Evolutionary conservation across 441 rosid species (phyloP).

Genomic region (Omphalea diandra): DNA sequence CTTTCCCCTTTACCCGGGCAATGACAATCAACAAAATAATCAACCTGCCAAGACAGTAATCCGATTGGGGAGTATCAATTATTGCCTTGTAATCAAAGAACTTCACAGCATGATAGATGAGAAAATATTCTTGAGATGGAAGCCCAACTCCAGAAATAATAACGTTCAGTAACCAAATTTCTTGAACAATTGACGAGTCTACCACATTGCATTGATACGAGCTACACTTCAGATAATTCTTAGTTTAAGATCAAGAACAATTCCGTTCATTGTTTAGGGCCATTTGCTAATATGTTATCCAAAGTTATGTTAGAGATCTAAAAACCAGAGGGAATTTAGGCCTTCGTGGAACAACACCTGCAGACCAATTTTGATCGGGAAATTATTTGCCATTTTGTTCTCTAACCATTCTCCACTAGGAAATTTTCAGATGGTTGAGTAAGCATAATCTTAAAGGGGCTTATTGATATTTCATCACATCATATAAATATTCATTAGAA

Average conservation of each 20-base stretch:
- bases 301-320: no score
- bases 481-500: not conserved
- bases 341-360: no score
- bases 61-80: not conserved
- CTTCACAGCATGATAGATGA: no score
- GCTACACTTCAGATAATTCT: not conserved
- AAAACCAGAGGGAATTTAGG: no score
- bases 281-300: not conserved
- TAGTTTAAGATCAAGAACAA: not conserved
- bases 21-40: conserved; percentile 91
- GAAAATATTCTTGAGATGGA: no score
- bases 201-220: not conserved
- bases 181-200: not conserved
- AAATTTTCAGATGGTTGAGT: no score
- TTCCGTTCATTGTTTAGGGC: not conserved
- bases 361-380: no score
- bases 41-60: conserved; percentile 50
- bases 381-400: no score
- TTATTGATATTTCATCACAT: not conserved
- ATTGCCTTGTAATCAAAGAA: not conserved
- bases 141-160: no score
- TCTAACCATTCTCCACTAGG: no score
- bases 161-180: not conserved
- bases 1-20: conserved; percentile 54
- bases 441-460: not conserved